Evolutionary conservation across 805 yeast genomes (phyloP).

Genomic region (Ogataea allantospora): DNA sequence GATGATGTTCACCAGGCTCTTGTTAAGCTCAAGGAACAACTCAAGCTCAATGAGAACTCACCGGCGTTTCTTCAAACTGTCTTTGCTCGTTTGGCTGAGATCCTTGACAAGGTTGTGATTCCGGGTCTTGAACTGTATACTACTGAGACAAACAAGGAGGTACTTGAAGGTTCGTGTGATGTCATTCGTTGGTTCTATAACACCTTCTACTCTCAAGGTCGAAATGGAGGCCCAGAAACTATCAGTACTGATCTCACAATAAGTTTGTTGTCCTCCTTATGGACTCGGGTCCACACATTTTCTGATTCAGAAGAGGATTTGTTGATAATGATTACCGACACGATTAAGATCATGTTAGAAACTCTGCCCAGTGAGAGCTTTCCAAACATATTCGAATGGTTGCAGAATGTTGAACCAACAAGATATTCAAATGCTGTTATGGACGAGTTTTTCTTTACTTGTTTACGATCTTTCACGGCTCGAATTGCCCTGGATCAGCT

Average conservation of each 20-base stretch:
- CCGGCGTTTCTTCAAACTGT: slow-evolving; percentile 13
- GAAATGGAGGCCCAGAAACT: slow-evolving; percentile 4
- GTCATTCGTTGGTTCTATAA: slow-evolving; percentile 19
- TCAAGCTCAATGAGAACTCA: slow-evolving; percentile 13
- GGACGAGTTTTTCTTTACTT: slow-evolving; percentile 13
- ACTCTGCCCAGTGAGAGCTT: slow-evolving; percentile 9
- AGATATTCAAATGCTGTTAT: slow-evolving; percentile 2
- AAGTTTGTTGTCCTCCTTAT: slow-evolving; percentile 14
- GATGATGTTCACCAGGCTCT: slow-evolving; percentile 11
- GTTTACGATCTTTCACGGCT: slow-evolving; percentile 17
- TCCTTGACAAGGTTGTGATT: slow-evolving; percentile 19
- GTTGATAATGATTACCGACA: slow-evolving; percentile 4
- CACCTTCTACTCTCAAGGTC: slow-evolving; percentile 11
- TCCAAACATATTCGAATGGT: slow-evolving; percentile 14
- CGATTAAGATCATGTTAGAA: slow-evolving; percentile 14
- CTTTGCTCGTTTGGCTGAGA: slow-evolving; percentile 12
- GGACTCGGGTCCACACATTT: slow-evolving; percentile 11
- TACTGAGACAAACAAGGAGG: slow-evolving; percentile 1
- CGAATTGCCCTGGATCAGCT: slow-evolving; percentile 18
- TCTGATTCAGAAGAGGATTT: slow-evolving; percentile 3
- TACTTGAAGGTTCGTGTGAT: slow-evolving; percentile 12
- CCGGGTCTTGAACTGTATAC: slow-evolving; percentile 14
- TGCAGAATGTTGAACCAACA: slow-evolving; percentile 13
- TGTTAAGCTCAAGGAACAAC: slow-evolving; percentile 6
- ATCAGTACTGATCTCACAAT: slow-evolving; percentile 11